phyloP scores from a whole-genome alignment of 179 eudicot genomes.

The Corrigiola litoralis region DNA sequence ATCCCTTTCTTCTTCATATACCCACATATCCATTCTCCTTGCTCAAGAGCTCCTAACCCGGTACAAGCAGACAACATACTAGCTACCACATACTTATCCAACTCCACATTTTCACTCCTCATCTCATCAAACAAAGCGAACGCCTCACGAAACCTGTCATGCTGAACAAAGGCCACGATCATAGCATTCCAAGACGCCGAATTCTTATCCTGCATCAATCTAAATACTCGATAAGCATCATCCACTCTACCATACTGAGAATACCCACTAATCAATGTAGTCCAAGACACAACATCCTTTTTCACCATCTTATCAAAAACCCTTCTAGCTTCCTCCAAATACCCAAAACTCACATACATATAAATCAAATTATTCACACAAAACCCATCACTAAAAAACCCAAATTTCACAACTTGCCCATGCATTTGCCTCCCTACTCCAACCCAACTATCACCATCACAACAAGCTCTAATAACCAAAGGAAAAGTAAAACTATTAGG shows the following conservation, averaged over 20 bases:
- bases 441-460: constrained; percentile 24
- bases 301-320: constrained; percentile 26
- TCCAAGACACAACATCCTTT: constrained; percentile 31
- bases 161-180: constrained; percentile 29
- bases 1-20: constrained; percentile 24
- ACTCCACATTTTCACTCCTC: constrained; percentile 23
- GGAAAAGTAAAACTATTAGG: constrained; percentile 33
- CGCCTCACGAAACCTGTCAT: constrained; percentile 19
- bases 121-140: constrained; percentile 29
- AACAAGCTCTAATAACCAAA: constrained; percentile 25
- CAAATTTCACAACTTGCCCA: constrained; percentile 26
- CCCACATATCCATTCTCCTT: constrained; percentile 32
- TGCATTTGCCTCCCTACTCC: constrained; percentile 26
- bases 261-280: constrained; percentile 36
- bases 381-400: constrained; percentile 26
- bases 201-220: constrained; percentile 22
- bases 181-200: constrained; percentile 36
- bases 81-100: constrained; percentile 33
- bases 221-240: constrained; percentile 26
- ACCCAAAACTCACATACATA: constrained; percentile 34
- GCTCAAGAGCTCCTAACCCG: constrained; percentile 32
- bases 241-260: constrained; percentile 26
- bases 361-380: constrained; percentile 32
- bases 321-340: constrained; percentile 22
- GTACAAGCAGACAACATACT: constrained; percentile 35